Evolutionary conservation across 2,329 filamentous ascomycete species (phyloP).

Genomic region (Fusarium lateritium): DNA sequence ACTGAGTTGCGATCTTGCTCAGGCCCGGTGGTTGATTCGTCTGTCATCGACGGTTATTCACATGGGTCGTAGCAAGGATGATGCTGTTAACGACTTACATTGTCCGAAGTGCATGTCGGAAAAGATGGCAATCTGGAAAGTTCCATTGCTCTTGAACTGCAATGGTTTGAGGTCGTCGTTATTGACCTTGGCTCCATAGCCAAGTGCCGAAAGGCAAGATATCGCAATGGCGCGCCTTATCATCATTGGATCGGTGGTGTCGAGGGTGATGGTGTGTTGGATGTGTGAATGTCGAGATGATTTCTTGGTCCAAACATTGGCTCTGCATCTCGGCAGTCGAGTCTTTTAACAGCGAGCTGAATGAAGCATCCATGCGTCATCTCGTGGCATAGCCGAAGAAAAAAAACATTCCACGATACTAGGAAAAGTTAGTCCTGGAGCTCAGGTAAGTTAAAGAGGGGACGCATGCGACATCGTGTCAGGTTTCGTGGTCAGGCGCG

Average conservation of each 20-base stretch:
- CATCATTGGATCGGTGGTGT: neutral
- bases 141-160: constrained; percentile 38
- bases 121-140: constrained; percentile 45
- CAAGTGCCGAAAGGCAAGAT: constrained; percentile 16
- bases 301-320: neutral
- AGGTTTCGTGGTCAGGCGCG: constrained; percentile 14
- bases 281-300: neutral
- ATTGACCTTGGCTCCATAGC: constrained; percentile 15
- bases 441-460: constrained; percentile 12
- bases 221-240: constrained; percentile 6
- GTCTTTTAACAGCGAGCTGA: constrained; percentile 22
- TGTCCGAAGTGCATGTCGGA: constrained; percentile 47
- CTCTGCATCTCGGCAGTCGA: constrained; percentile 7
- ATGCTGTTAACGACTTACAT: constrained; percentile 18
- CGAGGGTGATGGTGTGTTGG: neutral
- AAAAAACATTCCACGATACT: constrained; percentile 16
- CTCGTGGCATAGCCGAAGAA: neutral
- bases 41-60: constrained; percentile 12
- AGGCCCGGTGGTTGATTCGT: constrained; percentile 50
- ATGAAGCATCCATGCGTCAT: constrained; percentile 33
- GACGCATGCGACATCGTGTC: constrained; percentile 8
- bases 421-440: constrained; percentile 14
- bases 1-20: constrained; percentile 71
- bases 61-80: neutral
- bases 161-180: constrained; percentile 36